Base-by-base conservation (phyloP, 164 flowering plant species). In the Tetracentron sinense region DNA sequence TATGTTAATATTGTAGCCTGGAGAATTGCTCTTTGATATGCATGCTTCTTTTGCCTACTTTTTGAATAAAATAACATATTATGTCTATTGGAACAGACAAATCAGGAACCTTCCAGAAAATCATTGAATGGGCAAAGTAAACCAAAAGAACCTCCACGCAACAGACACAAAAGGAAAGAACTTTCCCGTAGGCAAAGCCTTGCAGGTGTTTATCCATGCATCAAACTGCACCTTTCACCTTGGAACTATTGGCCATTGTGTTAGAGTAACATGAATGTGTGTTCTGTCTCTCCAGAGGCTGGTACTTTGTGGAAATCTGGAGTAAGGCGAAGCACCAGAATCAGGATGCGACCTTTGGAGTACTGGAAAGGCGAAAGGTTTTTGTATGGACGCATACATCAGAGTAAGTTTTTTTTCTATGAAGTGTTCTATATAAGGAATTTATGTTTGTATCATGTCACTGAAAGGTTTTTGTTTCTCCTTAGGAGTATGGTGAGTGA, bases 311-410 rank as follows among this genome's bases (percentile, higher is more conserved):
- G 79, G 77, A 69, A 82, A 62, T 35, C 67, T 70, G 97, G 90
- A 29, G 68, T 82, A 10, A 78, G 97, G 60, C 71, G 87, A 62
- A 89, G 97, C 78, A 85, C 82, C 54, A 84, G 97, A 76, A 77
- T 83, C 54, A 85, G 42, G 65, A 70, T 69, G 58, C 82, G 87
- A 70, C 96, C 97, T 55, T 69, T 89, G 65, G 88, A 82, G 72
- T 85, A 69, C 28, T 91, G 97, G 96, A 91, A 73, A 77, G 97
- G 97, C 17, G 97, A 91, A 75, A 77, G 90, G 49, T 69, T 83
- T 58, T 56, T 91, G 54, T 88, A 82, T 64, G 96, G 86, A 17
- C 86, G 96, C 25, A 61, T 88, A 26, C 81, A 88, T 69, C 42
- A 74, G 30, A 85, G 97, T 88, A 58, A 86, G 94, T 80, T 64